Conservation (phyloP, 768 basidiomycete genomes). For the Tulasnella sp. region DNA sequence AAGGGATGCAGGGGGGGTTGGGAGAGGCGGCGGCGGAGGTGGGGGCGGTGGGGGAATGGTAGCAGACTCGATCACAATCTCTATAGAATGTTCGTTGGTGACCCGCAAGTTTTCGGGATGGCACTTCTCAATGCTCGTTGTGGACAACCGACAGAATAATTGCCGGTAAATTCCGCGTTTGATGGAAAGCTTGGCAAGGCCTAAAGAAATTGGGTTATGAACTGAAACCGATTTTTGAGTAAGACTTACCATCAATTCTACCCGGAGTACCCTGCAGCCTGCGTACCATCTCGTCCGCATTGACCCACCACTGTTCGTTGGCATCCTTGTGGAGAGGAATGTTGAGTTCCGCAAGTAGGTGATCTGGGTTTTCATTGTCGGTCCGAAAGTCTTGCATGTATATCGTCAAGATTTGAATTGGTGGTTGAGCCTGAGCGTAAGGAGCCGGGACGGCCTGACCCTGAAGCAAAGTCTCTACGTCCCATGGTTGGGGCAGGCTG, state of each 20-base stretch:
- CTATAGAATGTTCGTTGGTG: conserved; percentile 16
- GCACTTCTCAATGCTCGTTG: conserved; percentile 9
- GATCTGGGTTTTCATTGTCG: not conserved
- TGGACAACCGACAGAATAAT: conserved; percentile 5
- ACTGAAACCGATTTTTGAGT: not conserved
- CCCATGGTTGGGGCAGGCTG: conserved; percentile 5
- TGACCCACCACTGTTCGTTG: conserved; percentile 10
- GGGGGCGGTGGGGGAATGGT: not conserved
- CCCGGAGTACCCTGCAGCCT: conserved; percentile 9
- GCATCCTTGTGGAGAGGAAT: not conserved
- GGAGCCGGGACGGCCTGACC: not conserved
- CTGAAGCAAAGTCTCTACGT: not conserved
- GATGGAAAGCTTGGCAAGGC: conserved; percentile 9
- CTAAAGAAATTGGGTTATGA: not conserved
- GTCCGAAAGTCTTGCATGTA: conserved; percentile 13
- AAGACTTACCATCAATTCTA: conserved; percentile 10
- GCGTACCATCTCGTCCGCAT: conserved; percentile 12
- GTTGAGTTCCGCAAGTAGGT: conserved; percentile 6
- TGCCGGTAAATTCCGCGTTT: conserved; percentile 10
- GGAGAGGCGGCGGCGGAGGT: conserved; percentile 12
- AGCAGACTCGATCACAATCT: conserved; percentile 17
- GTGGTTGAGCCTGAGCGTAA: not conserved
- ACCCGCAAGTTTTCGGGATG: conserved; percentile 14
- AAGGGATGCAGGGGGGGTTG: not conserved
- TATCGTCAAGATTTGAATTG: conserved; percentile 12